Base-by-base conservation (phyloP, 768 basidiomycete genomes). In the Russula griseocarnosa region DNA sequence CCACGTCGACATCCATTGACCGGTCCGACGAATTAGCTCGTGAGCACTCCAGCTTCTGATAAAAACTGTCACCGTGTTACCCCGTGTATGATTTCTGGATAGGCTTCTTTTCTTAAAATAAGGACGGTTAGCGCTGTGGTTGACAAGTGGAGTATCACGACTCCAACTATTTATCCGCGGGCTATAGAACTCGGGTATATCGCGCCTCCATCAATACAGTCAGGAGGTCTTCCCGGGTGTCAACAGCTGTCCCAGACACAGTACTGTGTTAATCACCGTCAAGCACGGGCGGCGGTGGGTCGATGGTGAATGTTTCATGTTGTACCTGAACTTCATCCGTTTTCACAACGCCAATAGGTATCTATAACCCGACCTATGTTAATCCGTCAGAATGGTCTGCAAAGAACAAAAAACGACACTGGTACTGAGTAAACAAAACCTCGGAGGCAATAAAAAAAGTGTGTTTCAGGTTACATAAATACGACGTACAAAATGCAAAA, bases 401-500 rank as follows among this genome's bases (percentile, higher is more conserved):
- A 6, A 30, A 30, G 30, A 30, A 30, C 30, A 30, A 30, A 30
- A 30, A 30, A 30, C 7, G 30, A 30, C 30, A 30, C 30, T 30
- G 28, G 28, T 28, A 28, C 28, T 30, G 30, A 6, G 30, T 30
- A 30, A 30, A 30, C 30, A 30, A 6, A 30, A 30, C 30, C 30
- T 30, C 30, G 30, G 30, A 30, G 30, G 30, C 30, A 30, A 30
- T 30, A 47, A 34, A 36, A 3, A 0, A n/a, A 5, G 9, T 18
- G 10, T 10, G 6, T 42, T 47, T 47, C 20, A n/a, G 24, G 46
- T 47, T 60, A 64, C 58, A 64, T 60, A 64, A 64, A 34, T 42
- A 60, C 28, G 54, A 60, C 52, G 53, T 60, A 60, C 53, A 49
- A 10, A 55, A 54, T 64, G 52, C 6, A 63, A 51, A 47, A 47